A percentile compares a stretch with the other conserved stretches of the same genome.
These are phyloP conservation scores for Phytomonas sp. DNA, from an alignment of 208 protist species.

Conservation along the genomic window DNA sequence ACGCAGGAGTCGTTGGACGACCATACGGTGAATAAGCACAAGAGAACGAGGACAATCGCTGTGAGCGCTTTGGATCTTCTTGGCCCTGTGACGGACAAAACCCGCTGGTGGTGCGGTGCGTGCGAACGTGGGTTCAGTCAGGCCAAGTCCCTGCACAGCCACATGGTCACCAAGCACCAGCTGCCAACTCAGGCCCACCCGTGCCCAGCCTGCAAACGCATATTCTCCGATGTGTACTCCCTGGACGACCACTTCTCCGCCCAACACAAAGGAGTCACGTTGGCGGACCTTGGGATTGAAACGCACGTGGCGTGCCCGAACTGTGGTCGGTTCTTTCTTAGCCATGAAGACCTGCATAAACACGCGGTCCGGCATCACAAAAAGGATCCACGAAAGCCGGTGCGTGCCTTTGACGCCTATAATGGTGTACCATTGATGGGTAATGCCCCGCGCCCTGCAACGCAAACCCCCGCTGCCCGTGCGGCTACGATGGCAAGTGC, in stretches of 20 bases:
- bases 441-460: neutral
- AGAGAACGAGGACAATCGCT: neutral
- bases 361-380: slow-evolving; percentile 71
- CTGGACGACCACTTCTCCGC: slow-evolving; percentile 54
- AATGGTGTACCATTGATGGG: neutral
- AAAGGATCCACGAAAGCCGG: slow-evolving; percentile 34
- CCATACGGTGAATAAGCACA: slow-evolving; percentile 47
- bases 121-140: slow-evolving; percentile 72
- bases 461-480: neutral
- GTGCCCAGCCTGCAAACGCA: slow-evolving; percentile 79
- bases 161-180: slow-evolving; percentile 50
- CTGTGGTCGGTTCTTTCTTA: slow-evolving; percentile 61
- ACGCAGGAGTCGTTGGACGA: slow-evolving; percentile 19
- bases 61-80: neutral
- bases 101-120: slow-evolving; percentile 68
- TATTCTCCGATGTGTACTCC: slow-evolving; percentile 49
- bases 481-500: slow-evolving; percentile 8
- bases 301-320: slow-evolving; percentile 35
- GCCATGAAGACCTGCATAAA: slow-evolving; percentile 36
- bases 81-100: neutral
- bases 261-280: slow-evolving; percentile 28
- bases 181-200: slow-evolving; percentile 30
- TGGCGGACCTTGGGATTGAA: slow-evolving; percentile 38
- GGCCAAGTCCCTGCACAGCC: slow-evolving; percentile 36
- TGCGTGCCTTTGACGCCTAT: slow-evolving; percentile 26